phyloP scores from a whole-genome alignment of 78 protist genomes.

The Monocercomonoides exilis region DNA sequence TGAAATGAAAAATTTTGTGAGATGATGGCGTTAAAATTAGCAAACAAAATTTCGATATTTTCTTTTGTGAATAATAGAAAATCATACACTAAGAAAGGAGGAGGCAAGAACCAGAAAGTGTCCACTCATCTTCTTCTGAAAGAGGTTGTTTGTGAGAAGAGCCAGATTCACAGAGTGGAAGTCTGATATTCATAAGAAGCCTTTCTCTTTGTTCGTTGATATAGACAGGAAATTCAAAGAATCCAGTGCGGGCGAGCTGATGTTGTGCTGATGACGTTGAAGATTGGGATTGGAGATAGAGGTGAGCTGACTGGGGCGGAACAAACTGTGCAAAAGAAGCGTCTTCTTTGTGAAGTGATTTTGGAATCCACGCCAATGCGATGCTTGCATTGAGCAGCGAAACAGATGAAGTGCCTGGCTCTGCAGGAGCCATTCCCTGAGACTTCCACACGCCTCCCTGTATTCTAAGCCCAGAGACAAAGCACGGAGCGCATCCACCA shows the following conservation, averaged over 20 bases:
- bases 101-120: neutral
- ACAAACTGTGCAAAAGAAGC: neutral
- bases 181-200: neutral
- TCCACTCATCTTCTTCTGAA: neutral
- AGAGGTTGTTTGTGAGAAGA: neutral
- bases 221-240: neutral
- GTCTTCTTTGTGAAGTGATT: neutral
- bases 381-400: neutral
- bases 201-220: neutral
- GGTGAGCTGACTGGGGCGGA: neutral
- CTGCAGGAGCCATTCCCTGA: neutral
- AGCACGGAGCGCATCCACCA: neutral
- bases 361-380: neutral
- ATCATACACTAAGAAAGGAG: too few species aligned
- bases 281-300: neutral
- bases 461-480: neutral
- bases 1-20: too few species aligned
- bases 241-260: neutral
- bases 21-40: too few species aligned
- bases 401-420: neutral
- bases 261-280: neutral
- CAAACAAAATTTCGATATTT: too few species aligned
- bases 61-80: too few species aligned
- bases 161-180: neutral
- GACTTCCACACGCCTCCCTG: neutral